Conservation (phyloP, 2,329 filamentous ascomycete species). For the Aureobasidium sp. region DNA sequence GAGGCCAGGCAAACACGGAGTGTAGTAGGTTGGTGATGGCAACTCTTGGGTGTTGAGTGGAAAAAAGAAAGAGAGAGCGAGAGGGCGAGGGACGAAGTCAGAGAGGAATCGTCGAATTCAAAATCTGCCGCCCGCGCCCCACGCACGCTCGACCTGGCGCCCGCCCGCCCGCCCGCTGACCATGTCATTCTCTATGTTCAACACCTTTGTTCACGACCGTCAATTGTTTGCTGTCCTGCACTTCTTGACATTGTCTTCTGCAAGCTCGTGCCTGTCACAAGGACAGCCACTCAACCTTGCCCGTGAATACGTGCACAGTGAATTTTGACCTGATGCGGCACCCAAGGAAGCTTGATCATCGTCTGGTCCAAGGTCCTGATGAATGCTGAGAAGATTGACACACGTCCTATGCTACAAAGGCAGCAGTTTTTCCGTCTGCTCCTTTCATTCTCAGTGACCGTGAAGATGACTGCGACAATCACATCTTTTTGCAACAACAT, state of each 20-base stretch:
- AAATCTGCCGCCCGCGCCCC: neutral
- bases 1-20: conserved; percentile 12
- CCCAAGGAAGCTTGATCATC: neutral
- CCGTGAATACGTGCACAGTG: too few species aligned
- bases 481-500: too few species aligned
- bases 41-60: neutral
- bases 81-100: neutral
- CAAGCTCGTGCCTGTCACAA: too few species aligned
- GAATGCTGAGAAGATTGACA: neutral
- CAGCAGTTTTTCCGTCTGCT: neutral
- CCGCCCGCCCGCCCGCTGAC: neutral
- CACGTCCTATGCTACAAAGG: neutral
- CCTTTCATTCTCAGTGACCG: neutral
- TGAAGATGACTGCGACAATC: neutral
- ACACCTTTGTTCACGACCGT: neutral
- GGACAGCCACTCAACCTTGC: too few species aligned
- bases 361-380: too few species aligned
- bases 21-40: conserved; percentile 1
- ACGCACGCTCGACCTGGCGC: neutral
- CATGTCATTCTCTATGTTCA: neutral
- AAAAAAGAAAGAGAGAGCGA: neutral
- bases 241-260: too few species aligned
- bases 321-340: too few species aligned
- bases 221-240: neutral
- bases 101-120: neutral